A percentile compares a stretch with the other conserved stretches of the same genome.
Conservation (phyloP, 345 rosid genomes). For the Salix koriyanagi region DNA sequence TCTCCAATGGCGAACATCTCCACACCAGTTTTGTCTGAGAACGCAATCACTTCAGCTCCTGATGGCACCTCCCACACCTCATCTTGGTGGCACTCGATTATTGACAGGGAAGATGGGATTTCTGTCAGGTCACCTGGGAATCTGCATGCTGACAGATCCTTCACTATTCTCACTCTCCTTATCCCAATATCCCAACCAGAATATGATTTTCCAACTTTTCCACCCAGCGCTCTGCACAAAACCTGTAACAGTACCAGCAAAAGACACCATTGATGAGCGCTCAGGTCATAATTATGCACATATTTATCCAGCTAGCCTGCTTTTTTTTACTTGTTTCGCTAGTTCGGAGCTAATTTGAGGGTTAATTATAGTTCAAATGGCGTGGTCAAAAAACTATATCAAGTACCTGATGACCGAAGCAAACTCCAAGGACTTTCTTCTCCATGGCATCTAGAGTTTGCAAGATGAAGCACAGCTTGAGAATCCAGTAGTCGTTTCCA, state of each 20-base stretch:
- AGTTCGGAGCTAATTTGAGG: no score
- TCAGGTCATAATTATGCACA: no score
- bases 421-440: conserved; percentile 78
- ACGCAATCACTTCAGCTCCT: conserved; percentile 66
- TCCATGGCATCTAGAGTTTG: conserved; percentile 66
- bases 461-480: conserved; percentile 59
- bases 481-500: conserved; percentile 67
- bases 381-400: neutral
- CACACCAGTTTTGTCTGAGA: conserved; percentile 69
- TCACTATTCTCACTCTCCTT: conserved; percentile 53
- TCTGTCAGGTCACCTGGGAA: conserved; percentile 33
- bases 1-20: conserved; percentile 63
- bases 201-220: conserved; percentile 63
- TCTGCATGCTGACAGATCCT: conserved; percentile 34
- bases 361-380: neutral
- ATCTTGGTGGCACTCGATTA: conserved; percentile 80
- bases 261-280: no score
- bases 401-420: conserved; percentile 94
- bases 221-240: conserved; percentile 79
- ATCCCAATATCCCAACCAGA: conserved; percentile 76
- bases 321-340: no score
- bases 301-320: no score
- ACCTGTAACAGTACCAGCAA: conserved; percentile 37
- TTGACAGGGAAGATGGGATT: conserved; percentile 42
- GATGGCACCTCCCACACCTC: conserved; percentile 75